These are phyloP conservation scores for Lupinus albus DNA, from an alignment of 306 rosid genomes.

Conservation along the genomic window DNA sequence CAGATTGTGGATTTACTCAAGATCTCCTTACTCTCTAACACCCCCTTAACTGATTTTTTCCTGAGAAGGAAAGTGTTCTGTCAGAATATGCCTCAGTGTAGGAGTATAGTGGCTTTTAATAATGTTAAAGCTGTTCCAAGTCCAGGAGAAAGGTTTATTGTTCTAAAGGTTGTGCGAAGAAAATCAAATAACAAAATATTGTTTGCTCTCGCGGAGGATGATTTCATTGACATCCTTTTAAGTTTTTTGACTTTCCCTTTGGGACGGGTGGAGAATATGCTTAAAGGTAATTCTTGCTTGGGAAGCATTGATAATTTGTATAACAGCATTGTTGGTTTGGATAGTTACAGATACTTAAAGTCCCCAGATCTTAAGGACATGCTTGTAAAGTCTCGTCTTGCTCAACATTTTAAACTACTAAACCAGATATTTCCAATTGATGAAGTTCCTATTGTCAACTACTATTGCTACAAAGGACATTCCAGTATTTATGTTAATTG, in stretches of 20 bases:
- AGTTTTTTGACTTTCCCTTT: conserved; percentile 2
- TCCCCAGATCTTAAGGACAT: background rate
- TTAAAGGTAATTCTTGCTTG: background rate
- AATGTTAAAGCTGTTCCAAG: background rate
- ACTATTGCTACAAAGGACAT: background rate
- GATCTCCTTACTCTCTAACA: background rate
- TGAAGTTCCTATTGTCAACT: background rate
- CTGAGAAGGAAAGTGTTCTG: background rate
- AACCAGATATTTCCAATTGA: conserved; percentile 1
- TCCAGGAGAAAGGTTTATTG: background rate
- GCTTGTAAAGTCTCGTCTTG: background rate
- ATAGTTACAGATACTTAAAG: background rate
- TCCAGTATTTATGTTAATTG: too few species aligned
- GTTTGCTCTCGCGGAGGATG: background rate
- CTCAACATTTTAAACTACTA: background rate
- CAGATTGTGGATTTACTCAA: background rate
- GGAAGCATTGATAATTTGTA: background rate
- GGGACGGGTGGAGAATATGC: background rate
- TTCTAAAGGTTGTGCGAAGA: background rate
- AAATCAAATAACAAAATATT: conserved; percentile 1
- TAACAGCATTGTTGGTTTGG: background rate
- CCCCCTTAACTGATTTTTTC: background rate
- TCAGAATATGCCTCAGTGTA: background rate
- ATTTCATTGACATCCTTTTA: background rate
- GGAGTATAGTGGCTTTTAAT: background rate